Conservation (phyloP, 2,329 filamentous ascomycete species). For the Alternaria gaisen region DNA sequence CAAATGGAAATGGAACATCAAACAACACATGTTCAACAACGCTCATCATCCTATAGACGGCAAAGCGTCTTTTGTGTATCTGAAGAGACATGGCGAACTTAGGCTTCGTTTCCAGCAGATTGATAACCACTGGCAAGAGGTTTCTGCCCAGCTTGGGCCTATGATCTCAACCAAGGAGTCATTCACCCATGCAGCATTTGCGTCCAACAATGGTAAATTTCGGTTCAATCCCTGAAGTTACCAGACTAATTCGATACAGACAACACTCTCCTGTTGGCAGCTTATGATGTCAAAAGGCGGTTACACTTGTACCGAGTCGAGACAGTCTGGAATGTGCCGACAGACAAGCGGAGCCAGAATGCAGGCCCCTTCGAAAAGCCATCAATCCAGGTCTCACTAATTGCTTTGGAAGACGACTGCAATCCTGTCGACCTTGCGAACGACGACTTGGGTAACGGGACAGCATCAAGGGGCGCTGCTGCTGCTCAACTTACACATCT, state of each 20-base stretch:
- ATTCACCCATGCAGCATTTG: constrained; percentile 54
- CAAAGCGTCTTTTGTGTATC: constrained; percentile 78
- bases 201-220: constrained; percentile 77
- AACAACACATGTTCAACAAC: constrained; percentile 70
- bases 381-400: constrained; percentile 38
- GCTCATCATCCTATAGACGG: constrained; percentile 76
- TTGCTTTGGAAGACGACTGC: constrained; percentile 44
- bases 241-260: constrained; percentile 35
- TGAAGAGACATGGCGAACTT: constrained; percentile 77
- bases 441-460: constrained; percentile 33
- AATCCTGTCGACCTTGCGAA: constrained; percentile 37
- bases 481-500: constrained; percentile 70
- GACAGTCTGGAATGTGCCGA: constrained; percentile 74
- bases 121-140: constrained; percentile 75
- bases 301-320: constrained; percentile 77
- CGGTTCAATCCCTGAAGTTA: neutral
- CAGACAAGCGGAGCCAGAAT: constrained; percentile 64
- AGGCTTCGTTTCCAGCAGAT: constrained; percentile 81
- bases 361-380: constrained; percentile 52
- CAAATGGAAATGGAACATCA: constrained; percentile 74
- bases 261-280: constrained; percentile 67
- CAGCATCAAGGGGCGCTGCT: constrained; percentile 36
- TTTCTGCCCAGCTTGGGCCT: constrained; percentile 76
- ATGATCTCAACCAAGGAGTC: constrained; percentile 67
- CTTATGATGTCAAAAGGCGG: constrained; percentile 75